Evolutionary conservation across 83 land plant genomes (phyloP), one percentile per base, ranked within the genome.

Genomic region (Larix sibirica): DNA sequence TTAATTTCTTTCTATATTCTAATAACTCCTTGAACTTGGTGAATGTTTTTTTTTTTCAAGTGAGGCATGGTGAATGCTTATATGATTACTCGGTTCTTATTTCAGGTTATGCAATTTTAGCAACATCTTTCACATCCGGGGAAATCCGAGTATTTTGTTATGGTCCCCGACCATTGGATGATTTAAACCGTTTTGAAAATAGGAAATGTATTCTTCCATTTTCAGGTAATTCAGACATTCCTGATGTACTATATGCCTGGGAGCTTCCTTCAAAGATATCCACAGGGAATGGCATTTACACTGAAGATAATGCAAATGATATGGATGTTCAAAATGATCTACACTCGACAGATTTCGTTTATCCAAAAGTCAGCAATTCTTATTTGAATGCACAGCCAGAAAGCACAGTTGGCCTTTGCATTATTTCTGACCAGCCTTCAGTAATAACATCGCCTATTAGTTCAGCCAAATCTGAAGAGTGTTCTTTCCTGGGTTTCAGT

Each of bases 81-180:
- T 40, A 38, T 21, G 7, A 16, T 42, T 71, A 21, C 50, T 6
- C n/a, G 0, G 1, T 16, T 2, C 76, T 40, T 40, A 18, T 71
- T 71, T 36, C 50, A 71, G 79, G 79, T 58, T 13, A 58, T 54
- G 80, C 38, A 23, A 77, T 77, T 77, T 77, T 77, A 58, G 62
- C 62, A 14, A 59, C 62, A 4, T 56, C 62, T 23, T 77, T 13
- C 38, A 58, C 8, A 58, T 24, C 60, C 1, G 60, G 62, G 23
- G 62, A 77, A 14, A 58, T 56, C 20, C 20, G 62, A 77, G 62
- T 58, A 6, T 77, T 77, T 28, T 77, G 79, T 77, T 77, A 77
- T 28, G 79, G 79, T 58, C 79, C 79, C 18, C 44, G 56, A 24
- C 62, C 79, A 20, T 24, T 17, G 23, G 56, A 12, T 54, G 31